These are phyloP conservation scores for Pyracantha coccinea DNA, from an alignment of 331 rosid species.

Conservation along the genomic window DNA sequence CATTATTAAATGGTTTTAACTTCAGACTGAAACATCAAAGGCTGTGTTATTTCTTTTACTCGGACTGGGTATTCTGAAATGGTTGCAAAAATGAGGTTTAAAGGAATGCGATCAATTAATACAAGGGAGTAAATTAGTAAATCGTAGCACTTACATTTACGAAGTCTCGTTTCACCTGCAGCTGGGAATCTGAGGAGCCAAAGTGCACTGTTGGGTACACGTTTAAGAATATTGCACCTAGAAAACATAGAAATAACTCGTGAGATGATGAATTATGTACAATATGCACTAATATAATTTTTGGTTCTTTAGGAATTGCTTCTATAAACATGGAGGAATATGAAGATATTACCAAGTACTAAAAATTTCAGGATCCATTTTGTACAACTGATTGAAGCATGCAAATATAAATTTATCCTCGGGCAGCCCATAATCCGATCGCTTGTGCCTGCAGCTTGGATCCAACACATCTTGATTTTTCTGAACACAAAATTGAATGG, in stretches of 20 bases:
- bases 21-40: neutral
- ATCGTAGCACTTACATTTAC: slow-evolving; percentile 54
- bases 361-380: slow-evolving; percentile 98
- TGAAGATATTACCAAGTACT: slow-evolving; percentile 60
- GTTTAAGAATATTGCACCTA: slow-evolving; percentile 97
- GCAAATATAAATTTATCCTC: slow-evolving; percentile 94
- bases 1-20: neutral
- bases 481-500: slow-evolving; percentile 30
- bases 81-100: neutral
- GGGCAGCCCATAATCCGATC: slow-evolving; percentile 87
- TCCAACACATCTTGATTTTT: slow-evolving; percentile 87
- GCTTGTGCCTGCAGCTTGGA: slow-evolving; percentile 69
- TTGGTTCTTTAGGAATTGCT: neutral
- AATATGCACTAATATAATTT: neutral
- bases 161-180: slow-evolving; percentile 77
- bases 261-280: slow-evolving; percentile 7
- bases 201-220: slow-evolving; percentile 95
- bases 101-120: neutral
- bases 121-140: neutral
- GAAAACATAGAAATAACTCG: neutral
- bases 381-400: slow-evolving; percentile 95
- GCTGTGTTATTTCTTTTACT: neutral
- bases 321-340: neutral
- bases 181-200: slow-evolving; percentile 99
- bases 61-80: neutral